Percentiles rank a stretch among this genome's conserved stretches.
These are phyloP conservation scores for Sicyos edulis DNA, from an alignment of 306 rosid genomes.

Conservation along the genomic window DNA sequence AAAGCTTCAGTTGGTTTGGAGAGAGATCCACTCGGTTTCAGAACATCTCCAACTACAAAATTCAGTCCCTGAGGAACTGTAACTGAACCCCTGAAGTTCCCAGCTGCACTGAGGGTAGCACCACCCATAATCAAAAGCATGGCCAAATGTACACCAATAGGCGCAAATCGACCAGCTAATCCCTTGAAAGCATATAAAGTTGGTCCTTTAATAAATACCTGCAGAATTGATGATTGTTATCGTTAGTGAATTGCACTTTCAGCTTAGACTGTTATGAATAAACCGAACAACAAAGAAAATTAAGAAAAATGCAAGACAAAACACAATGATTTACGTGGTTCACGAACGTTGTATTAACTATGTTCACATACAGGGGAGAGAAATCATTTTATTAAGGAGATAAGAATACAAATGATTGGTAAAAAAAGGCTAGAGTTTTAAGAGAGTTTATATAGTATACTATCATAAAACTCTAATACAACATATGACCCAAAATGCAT, in stretches of 20 bases:
- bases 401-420: too few relatives aligned
- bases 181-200: constrained; percentile 80
- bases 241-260: not conserved
- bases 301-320: too few relatives aligned
- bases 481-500: too few relatives aligned
- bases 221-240: not conserved
- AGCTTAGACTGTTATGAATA: not conserved
- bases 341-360: too few relatives aligned
- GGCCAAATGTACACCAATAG: constrained; percentile 90
- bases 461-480: too few relatives aligned
- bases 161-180: constrained; percentile 85
- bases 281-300: not conserved
- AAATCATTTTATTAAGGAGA: too few relatives aligned
- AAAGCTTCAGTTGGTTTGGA: constrained; percentile 72
- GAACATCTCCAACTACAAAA: constrained; percentile 86
- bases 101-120: constrained; percentile 84
- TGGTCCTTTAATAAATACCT: constrained; percentile 91
- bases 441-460: too few relatives aligned
- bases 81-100: constrained; percentile 94
- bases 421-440: too few relatives aligned
- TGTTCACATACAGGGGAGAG: too few relatives aligned
- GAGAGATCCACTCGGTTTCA: constrained; percentile 75
- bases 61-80: constrained; percentile 94
- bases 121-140: constrained; percentile 85
- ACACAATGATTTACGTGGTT: too few relatives aligned